These are phyloP conservation scores for Mucor sp. DNA, from an alignment of 371 early-diverging fungal genomes.

Conservation along the genomic window DNA sequence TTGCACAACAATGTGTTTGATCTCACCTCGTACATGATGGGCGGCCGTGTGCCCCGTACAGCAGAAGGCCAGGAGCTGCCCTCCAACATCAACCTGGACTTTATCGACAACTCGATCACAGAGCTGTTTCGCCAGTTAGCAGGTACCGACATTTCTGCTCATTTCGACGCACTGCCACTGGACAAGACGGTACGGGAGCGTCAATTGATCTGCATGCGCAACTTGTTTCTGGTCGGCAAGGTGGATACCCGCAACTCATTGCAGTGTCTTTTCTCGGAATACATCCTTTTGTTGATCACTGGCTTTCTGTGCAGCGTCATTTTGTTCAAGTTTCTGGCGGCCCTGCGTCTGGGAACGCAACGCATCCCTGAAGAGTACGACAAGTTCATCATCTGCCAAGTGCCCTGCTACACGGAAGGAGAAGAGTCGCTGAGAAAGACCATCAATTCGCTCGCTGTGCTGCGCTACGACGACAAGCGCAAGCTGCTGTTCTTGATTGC, in stretches of 20 bases:
- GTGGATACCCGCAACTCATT: conserved; percentile 84
- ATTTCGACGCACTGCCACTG: conserved; percentile 56
- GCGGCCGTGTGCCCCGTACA: conserved; percentile 20
- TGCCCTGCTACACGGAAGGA: conserved; percentile 99
- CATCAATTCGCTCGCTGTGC: conserved; percentile 87
- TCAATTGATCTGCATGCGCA: conserved; percentile 73
- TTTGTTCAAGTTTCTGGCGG: conserved; percentile 91
- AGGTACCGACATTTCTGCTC: conserved; percentile 70
- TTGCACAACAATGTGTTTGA: conserved; percentile 62
- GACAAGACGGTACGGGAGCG: conserved; percentile 37
- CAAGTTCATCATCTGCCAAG: conserved; percentile 89
- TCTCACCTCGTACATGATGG: conserved; percentile 56
- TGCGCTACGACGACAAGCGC: conserved; percentile 93
- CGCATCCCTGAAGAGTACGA: conserved; percentile 76
- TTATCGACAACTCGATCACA: conserved; percentile 62
- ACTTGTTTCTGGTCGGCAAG: conserved; percentile 84
- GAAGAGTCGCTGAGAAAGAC: conserved; percentile 93
- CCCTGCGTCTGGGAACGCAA: conserved; percentile 77
- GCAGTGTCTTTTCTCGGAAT: conserved; percentile 87
- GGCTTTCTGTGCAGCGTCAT: conserved; percentile 84
- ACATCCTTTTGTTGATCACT: conserved; percentile 79
- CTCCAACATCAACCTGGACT: conserved; percentile 35
- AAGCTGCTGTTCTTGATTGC: conserved; percentile 93
- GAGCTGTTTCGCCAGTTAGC: conserved; percentile 65
- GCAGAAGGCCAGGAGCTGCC: conserved; percentile 20